A percentile compares a stretch with the other conserved stretches of the same genome.
Conservation (phyloP, 345 rosid species). For the Lepidium aucheri region DNA sequence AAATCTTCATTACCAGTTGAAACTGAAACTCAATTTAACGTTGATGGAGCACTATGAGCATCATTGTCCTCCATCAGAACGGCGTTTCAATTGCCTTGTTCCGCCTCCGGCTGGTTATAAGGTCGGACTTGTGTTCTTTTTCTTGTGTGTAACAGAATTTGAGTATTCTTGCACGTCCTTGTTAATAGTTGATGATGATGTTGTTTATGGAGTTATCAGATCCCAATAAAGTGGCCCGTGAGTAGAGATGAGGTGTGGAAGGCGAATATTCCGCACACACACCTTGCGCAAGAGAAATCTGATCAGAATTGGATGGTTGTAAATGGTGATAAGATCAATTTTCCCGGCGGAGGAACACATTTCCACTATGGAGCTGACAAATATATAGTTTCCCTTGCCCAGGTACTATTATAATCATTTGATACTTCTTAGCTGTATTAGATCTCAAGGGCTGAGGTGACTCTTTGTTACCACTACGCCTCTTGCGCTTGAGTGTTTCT, state of each 20-base stretch:
- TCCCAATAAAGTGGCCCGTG: constrained; percentile 88
- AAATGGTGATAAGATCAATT: constrained; percentile 85
- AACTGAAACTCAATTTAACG: constrained; percentile 60
- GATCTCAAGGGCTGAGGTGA: neutral
- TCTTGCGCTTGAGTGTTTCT: neutral
- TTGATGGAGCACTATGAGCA: constrained; percentile 96
- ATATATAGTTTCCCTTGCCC: constrained; percentile 78
- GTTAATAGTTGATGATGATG: too few relatives aligned
- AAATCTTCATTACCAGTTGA: constrained; percentile 70
- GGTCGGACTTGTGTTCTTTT: constrained; percentile 35
- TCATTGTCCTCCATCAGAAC: constrained; percentile 81
- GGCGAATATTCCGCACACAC: constrained; percentile 91
- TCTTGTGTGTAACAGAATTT: neutral
- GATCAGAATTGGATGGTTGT: constrained; percentile 99
- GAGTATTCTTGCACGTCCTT: neutral
- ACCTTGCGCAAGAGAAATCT: constrained; percentile 90
- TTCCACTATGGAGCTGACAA: constrained; percentile 95
- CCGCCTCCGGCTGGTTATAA: constrained; percentile 87
- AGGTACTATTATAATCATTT: constrained; percentile 32
- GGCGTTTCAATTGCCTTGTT: constrained; percentile 82
- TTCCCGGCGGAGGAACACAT: constrained; percentile 99
- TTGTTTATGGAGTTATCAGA: constrained; percentile 56
- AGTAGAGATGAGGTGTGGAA: constrained; percentile 99
- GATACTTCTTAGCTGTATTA: neutral
- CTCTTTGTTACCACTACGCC: neutral